Evolutionary conservation across 805 yeast species (phyloP).

Genomic region (Candida morakotiae): DNA sequence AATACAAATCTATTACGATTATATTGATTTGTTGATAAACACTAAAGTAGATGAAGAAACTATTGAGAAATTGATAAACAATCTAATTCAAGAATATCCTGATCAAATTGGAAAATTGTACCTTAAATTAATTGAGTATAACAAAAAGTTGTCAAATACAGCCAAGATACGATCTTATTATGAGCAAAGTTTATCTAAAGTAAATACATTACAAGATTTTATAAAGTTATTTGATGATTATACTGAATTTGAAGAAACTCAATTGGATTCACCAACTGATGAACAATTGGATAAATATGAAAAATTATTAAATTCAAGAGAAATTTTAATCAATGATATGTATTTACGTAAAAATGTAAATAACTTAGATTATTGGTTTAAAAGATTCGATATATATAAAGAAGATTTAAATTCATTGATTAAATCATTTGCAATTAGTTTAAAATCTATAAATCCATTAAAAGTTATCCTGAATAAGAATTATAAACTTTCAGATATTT

Average conservation of each 20-base stretch:
- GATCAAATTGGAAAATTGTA: conserved; percentile 54
- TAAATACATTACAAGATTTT: conserved; percentile 58
- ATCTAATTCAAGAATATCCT: conserved; percentile 38
- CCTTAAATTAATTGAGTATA: conserved; percentile 46
- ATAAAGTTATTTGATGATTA: conserved; percentile 59
- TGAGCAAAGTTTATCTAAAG: conserved; percentile 44
- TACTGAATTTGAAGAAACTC: conserved; percentile 54
- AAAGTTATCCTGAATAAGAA: conserved; percentile 24
- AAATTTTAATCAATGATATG: conserved; percentile 62
- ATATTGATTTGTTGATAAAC: conserved; percentile 36
- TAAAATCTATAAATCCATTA: conserved; percentile 61
- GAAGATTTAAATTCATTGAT: conserved; percentile 40
- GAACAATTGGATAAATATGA: conserved; percentile 35
- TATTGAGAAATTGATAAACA: conserved; percentile 20
- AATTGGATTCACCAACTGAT: conserved; percentile 13
- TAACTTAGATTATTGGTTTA: conserved; percentile 65
- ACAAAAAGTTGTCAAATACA: conserved; percentile 30
- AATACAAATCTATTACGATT: conserved; percentile 45
- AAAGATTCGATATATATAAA: conserved; percentile 45
- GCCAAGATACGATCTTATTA: conserved; percentile 30
- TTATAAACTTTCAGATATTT: conserved; percentile 50
- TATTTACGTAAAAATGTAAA: conserved; percentile 58
- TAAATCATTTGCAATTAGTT: conserved; percentile 60
- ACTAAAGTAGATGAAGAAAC: conserved; percentile 7
- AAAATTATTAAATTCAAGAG: conserved; percentile 51